Evolutionary conservation across 345 rosid species (phyloP).

Genomic region (Theobroma cacao): DNA sequence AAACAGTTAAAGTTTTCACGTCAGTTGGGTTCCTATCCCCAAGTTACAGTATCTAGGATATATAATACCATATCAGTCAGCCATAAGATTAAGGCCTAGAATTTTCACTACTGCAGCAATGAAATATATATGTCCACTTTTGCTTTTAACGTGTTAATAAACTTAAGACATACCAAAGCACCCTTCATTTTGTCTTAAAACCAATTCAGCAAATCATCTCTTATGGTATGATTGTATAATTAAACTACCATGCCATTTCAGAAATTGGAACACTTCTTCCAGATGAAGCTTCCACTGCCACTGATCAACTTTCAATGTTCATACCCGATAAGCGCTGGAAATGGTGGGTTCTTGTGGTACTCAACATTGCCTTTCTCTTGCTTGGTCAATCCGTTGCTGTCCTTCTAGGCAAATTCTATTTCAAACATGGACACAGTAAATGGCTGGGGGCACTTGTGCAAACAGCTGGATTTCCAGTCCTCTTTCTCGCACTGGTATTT

Average conservation of each 20-base stretch:
- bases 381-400: slow-evolving; percentile 21
- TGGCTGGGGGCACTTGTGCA: slow-evolving; percentile 42
- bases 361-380: slow-evolving; percentile 17
- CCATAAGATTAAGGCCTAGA: not conserved
- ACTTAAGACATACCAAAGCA: not conserved
- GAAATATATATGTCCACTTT: not conserved
- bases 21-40: too few species aligned
- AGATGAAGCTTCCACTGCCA: not conserved
- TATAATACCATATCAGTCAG: not conserved
- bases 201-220: not conserved
- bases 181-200: not conserved
- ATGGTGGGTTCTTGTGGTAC: slow-evolving; percentile 22
- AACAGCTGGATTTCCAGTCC: slow-evolving; percentile 32
- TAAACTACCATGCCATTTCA: not conserved
- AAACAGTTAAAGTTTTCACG: too few species aligned
- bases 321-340: slow-evolving; percentile 7
- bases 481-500: slow-evolving; percentile 16
- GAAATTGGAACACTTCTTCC: not conserved
- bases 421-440: slow-evolving; percentile 25
- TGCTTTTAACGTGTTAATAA: not conserved
- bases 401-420: slow-evolving; percentile 22
- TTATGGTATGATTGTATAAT: not conserved
- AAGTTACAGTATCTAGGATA: not conserved
- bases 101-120: not conserved
- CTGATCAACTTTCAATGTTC: not conserved